Evolutionary conservation across 495 filamentous ascomycete genomes (phyloP).

Genomic region (Hyaloscypha hepaticicola): DNA sequence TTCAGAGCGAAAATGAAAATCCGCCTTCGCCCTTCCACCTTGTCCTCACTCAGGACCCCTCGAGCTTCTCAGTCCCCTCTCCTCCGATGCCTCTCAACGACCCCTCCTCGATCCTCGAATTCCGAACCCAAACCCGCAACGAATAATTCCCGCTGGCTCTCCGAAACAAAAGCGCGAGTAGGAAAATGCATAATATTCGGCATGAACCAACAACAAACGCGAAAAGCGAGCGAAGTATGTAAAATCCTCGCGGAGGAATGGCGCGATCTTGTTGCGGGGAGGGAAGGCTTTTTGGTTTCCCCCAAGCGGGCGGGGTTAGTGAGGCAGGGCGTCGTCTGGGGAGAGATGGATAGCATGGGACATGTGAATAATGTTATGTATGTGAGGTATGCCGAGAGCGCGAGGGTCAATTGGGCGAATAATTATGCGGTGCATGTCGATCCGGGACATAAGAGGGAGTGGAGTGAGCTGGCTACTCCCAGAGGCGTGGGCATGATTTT

Average conservation of each 20-base stretch:
- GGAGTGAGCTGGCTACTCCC: slow-evolving; percentile 69
- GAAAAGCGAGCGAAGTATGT: slow-evolving; percentile 60
- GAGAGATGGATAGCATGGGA: slow-evolving; percentile 74
- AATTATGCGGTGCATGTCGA: slow-evolving; percentile 74
- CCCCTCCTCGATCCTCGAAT: background rate
- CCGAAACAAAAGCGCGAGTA: slow-evolving; percentile 68
- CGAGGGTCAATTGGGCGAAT: slow-evolving; percentile 76
- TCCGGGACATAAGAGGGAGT: slow-evolving; percentile 59
- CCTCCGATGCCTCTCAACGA: slow-evolving; percentile 13
- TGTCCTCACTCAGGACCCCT: background rate
- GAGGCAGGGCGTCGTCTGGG: slow-evolving; percentile 78
- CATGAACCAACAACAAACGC: slow-evolving; percentile 56
- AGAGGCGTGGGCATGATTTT: slow-evolving; percentile 74
- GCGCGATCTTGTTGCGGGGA: slow-evolving; percentile 72
- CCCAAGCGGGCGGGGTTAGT: slow-evolving; percentile 63
- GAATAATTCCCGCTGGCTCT: slow-evolving; percentile 60
- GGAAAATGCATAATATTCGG: slow-evolving; percentile 86
- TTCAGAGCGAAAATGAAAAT: slow-evolving; percentile 28
- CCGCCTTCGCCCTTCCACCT: slow-evolving; percentile 8
- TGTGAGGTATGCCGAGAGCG: slow-evolving; percentile 80
- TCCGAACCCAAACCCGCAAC: slow-evolving; percentile 32
- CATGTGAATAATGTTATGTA: slow-evolving; percentile 92
- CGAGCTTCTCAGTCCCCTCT: background rate
- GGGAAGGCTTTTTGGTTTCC: slow-evolving; percentile 77
- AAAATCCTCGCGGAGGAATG: slow-evolving; percentile 67